These are phyloP conservation scores for Funneliformis mosseae DNA, from an alignment of 192 early-diverging fungal species.

Conservation along the genomic window DNA sequence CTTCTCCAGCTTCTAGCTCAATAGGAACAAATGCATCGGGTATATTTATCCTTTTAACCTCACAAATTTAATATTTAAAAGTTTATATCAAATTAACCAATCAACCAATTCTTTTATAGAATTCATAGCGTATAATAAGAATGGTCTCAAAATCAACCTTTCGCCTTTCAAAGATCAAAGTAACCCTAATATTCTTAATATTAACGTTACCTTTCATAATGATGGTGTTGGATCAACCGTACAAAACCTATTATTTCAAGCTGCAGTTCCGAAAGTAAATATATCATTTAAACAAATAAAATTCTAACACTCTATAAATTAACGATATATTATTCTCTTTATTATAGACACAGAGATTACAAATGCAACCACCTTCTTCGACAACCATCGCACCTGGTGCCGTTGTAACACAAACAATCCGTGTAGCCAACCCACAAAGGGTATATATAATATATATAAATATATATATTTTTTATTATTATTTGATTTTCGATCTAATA, in stretches of 20 bases:
- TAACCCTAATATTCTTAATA: slow-evolving; percentile 61
- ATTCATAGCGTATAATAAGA: slow-evolving; percentile 72
- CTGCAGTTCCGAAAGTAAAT: slow-evolving; percentile 83
- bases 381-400: slow-evolving; percentile 62
- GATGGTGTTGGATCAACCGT: slow-evolving; percentile 55
- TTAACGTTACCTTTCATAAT: slow-evolving; percentile 75
- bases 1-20: neutral
- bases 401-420: slow-evolving; percentile 77
- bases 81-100: neutral
- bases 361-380: slow-evolving; percentile 78
- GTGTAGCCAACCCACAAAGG: slow-evolving; percentile 83
- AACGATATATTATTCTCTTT: neutral
- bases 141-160: slow-evolving; percentile 78
- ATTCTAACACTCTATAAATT: neutral
- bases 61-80: neutral
- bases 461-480: neutral
- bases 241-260: slow-evolving; percentile 76
- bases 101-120: neutral
- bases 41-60: neutral
- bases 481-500: neutral
- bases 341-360: slow-evolving; percentile 43
- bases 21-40: too few species aligned
- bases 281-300: neutral
- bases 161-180: slow-evolving; percentile 68
- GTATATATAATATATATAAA: slow-evolving; percentile 34